These are phyloP conservation scores for Nigrograna mackinnonii DNA, from an alignment of 2,329 filamentous ascomycete genomes.

Conservation along the genomic window DNA sequence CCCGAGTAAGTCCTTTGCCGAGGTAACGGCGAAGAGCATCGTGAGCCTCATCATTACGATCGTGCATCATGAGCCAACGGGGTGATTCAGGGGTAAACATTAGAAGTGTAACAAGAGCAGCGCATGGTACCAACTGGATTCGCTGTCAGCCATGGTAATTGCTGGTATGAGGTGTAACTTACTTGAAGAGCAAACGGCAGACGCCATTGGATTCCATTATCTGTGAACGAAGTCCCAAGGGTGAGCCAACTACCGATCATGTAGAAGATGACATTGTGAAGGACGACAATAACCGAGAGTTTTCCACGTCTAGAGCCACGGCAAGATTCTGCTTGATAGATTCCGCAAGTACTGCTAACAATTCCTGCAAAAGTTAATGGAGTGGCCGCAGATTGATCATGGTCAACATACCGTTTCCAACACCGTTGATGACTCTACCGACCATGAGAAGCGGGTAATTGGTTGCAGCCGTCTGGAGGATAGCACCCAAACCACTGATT, in stretches of 20 bases:
- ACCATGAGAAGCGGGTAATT: slow-evolving; percentile 13
- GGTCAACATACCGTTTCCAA: slow-evolving; percentile 11
- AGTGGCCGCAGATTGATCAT: neutral
- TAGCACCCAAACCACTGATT: slow-evolving; percentile 16
- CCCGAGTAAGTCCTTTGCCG: slow-evolving; percentile 6
- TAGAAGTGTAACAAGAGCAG: slow-evolving; percentile 43
- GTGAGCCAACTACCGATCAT: slow-evolving; percentile 18
- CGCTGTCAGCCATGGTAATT: slow-evolving; percentile 12
- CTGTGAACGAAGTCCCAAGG: slow-evolving; percentile 9
- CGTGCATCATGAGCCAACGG: slow-evolving; percentile 58
- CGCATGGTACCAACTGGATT: slow-evolving; percentile 46
- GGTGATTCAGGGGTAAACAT: slow-evolving; percentile 54
- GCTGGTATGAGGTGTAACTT: neutral
- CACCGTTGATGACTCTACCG: slow-evolving; percentile 15
- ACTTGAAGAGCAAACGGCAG: slow-evolving; percentile 15
- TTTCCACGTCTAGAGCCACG: slow-evolving; percentile 14
- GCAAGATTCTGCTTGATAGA: slow-evolving; percentile 16
- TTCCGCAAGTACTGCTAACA: slow-evolving; percentile 12
- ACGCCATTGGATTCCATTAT: slow-evolving; percentile 14
- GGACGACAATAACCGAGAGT: slow-evolving; percentile 17
- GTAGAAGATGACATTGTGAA: slow-evolving; percentile 19
- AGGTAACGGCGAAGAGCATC: slow-evolving; percentile 43
- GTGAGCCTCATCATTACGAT: slow-evolving; percentile 51
- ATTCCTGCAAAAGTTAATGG: slow-evolving; percentile 8
- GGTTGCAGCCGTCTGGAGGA: slow-evolving; percentile 17